phyloP scores from a whole-genome alignment of 2,329 filamentous ascomycete genomes.

The Exophiala alcalophila region DNA sequence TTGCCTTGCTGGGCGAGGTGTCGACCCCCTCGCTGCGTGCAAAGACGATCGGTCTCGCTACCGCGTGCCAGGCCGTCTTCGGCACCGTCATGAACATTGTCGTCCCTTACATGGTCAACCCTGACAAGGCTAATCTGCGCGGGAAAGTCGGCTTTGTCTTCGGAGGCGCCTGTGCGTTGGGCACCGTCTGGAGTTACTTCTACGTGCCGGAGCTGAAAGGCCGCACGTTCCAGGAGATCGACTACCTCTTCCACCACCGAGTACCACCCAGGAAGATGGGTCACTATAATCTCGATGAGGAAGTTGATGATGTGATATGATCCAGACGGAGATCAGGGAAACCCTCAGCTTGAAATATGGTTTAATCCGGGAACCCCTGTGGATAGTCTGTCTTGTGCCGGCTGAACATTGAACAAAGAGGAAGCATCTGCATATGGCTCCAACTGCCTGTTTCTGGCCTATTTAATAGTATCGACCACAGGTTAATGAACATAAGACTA shows the following conservation, averaged over 20 bases:
- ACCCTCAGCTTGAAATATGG: too few relatives aligned
- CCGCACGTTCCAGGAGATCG: slow-evolving; percentile 35
- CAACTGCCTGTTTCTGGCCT: too few relatives aligned
- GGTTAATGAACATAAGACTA: too few relatives aligned
- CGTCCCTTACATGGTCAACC: slow-evolving; percentile 38
- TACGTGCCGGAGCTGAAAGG: slow-evolving; percentile 33
- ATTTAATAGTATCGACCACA: too few relatives aligned
- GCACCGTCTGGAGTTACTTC: slow-evolving; percentile 30
- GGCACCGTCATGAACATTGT: slow-evolving; percentile 40
- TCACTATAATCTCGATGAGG: slow-evolving; percentile 19
- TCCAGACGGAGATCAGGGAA: too few relatives aligned
- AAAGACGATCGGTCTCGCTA: slow-evolving; percentile 46
- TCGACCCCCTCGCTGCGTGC: slow-evolving; percentile 43
- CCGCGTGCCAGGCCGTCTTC: slow-evolving; percentile 40
- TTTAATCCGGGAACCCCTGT: too few relatives aligned
- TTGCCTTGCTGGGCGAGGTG: slow-evolving; percentile 49
- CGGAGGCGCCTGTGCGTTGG: slow-evolving; percentile 30
- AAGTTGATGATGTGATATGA: slow-evolving; percentile 11
- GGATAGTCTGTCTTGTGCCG: too few relatives aligned
- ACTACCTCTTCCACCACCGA: slow-evolving; percentile 35
- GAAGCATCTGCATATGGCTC: too few relatives aligned
- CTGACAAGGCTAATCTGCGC: slow-evolving; percentile 31
- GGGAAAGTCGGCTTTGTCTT: slow-evolving; percentile 36
- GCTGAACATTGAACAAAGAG: too few relatives aligned
- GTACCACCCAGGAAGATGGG: slow-evolving; percentile 30